Base-by-base conservation (phyloP, 2,329 filamentous ascomycete genomes). In the Aspergillus udagawae region DNA sequence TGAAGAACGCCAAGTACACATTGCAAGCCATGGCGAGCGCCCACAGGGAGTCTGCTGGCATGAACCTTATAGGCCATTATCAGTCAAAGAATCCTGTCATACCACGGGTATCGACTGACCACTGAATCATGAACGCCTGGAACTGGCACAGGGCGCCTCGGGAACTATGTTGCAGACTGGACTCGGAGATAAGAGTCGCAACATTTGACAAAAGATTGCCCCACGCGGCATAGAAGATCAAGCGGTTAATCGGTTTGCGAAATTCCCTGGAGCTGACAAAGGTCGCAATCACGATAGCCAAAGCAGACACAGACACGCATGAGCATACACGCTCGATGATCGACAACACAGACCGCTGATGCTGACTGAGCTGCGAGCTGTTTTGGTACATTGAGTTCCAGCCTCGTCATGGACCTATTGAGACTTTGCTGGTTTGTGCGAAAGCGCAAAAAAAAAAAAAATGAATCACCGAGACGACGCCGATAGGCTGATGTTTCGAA, bases 11-110 rank as follows among this genome's bases (percentile, higher is more conserved):
- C 10, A 92, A 74, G 69, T 89, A 89, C 41, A 92, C 89, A 67
- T 92, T 93, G 61, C 86, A 78, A 1, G 89, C 88, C 89, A 93
- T 92, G 54, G 86, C 85, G 56, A 91, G 77, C 1, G 87, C 88
- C 88, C 86, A 91, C 49, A 86, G 80, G 1, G 86, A 84, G 74
- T 90, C 87, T 5, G 87, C 87, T 2, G 85, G 85, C 79, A 89
- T 82, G 70, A 90, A 90, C 85, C 86, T 90, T 50, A 28, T 21
- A 38, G 32, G 8, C 21, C 21, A 17, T 27, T 12, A 23, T 14
- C 27, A 58, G 50, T 56, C n/a, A 20, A 14, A 14, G 9, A 50
- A 14, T n/a, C 12, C 17, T 20, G 21, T 6, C 38, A 45, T 35
- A 20, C 23, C 20, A 10, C 20, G 23, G 27, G 23, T 9, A 17